A percentile compares a stretch with the other conserved stretches of the same genome.
Conservation (phyloP, 345 rosid genomes). For the sweet orange (Citrus sinensis) region DVS_A1.0 CM039167.1:7519001-7519500, state of each 20-base stretch:
- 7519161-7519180: conserved; percentile 60
- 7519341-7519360: conserved; percentile 59
- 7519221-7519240: conserved; percentile 70
- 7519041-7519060: conserved; percentile 69
- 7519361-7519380: conserved; percentile 64
- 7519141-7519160: conserved; percentile 60
- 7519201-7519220: conserved; percentile 59
- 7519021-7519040: conserved; percentile 93
- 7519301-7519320: conserved; percentile 67
- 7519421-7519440: conserved; percentile 26
- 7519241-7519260: conserved; percentile 68
- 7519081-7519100: conserved; percentile 61
- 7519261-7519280: conserved; percentile 28
- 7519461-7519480: conserved; percentile 18
- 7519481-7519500: background rate
- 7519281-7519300: conserved; percentile 55
- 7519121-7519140: conserved; percentile 85
- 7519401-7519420: background rate
- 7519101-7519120: conserved; percentile 66
- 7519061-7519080: conserved; percentile 60
- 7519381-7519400: conserved; percentile 28
- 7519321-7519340: conserved; percentile 53
- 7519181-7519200: conserved; percentile 35
- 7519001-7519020: conserved; percentile 60
- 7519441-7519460: conserved; percentile 5